Percentiles rank a stretch among this genome's conserved stretches.
Conservation (phyloP, 306 rosid species). For the Phaseolus lunatus region DNA sequence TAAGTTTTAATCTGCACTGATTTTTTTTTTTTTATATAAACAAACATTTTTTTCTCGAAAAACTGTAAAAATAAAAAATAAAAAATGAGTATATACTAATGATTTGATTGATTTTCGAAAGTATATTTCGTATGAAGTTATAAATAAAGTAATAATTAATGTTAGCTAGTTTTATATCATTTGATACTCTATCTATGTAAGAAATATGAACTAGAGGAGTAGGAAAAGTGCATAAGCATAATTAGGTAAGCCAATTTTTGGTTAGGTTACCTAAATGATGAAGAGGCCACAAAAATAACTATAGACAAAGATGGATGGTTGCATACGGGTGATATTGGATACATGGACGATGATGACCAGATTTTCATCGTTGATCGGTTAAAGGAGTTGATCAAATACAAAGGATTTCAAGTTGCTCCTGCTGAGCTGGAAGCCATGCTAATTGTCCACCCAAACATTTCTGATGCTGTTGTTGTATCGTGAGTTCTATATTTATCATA, state of each 20-base stretch:
- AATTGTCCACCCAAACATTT: constrained; percentile 56
- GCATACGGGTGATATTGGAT: constrained; percentile 73
- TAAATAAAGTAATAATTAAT: too few relatives aligned
- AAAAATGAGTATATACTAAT: too few relatives aligned
- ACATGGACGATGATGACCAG: constrained; percentile 61
- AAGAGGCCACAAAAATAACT: constrained; percentile 62
- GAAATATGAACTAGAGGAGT: neutral
- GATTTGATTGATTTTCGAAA: too few relatives aligned
- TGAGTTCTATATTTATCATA: constrained; percentile 26
- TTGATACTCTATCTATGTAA: too few relatives aligned
- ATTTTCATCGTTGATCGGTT: constrained; percentile 71
- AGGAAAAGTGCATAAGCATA: neutral
- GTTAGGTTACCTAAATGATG: constrained; percentile 67
- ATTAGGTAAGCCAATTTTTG: neutral
- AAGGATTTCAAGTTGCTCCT: constrained; percentile 83
- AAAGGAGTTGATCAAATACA: constrained; percentile 72
- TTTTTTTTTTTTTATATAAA: too few relatives aligned
- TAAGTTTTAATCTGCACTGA: too few relatives aligned
- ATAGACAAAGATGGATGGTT: constrained; percentile 68
- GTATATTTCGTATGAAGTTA: too few relatives aligned
- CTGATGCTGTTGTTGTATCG: constrained; percentile 75
- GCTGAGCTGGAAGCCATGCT: constrained; percentile 77
- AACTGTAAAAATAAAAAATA: too few relatives aligned
- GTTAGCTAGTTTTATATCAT: too few relatives aligned
- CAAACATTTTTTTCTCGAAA: too few relatives aligned